Evolutionary conservation across 129 eudicot species (phyloP).

Genomic region (Escallonia rubra): DNA sequence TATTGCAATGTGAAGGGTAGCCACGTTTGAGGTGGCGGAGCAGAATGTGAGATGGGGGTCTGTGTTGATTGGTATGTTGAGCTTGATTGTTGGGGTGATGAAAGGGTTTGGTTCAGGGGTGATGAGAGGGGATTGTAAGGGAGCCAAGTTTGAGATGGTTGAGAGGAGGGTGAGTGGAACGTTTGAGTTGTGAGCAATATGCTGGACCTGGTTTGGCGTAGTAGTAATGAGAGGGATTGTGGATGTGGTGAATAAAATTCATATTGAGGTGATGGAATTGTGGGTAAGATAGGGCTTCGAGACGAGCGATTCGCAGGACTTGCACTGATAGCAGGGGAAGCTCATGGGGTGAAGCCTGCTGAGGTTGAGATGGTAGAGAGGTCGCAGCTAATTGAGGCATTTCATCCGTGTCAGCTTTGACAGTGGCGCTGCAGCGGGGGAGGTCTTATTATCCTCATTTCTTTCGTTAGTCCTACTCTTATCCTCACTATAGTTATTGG

Average conservation of each 20-base stretch:
- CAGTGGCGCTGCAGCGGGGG: not conserved
- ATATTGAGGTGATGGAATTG: not conserved
- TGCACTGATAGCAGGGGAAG: not conserved
- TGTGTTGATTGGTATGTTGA: not conserved
- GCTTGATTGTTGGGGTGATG: not conserved
- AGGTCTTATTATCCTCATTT: too few relatives aligned
- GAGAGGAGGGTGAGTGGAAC: not conserved
- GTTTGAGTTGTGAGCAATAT: not conserved
- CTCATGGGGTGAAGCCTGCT: not conserved
- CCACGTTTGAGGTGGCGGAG: slow-evolving; percentile 1
- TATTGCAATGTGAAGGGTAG: not conserved
- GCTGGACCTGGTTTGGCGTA: too few relatives aligned
- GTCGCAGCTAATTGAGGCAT: not conserved
- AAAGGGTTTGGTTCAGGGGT: not conserved
- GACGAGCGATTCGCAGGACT: not conserved
- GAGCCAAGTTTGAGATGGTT: not conserved
- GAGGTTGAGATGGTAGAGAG: not conserved
- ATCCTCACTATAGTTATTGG: not conserved
- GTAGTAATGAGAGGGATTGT: not conserved
- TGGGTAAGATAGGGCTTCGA: not conserved
- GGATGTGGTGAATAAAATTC: not conserved
- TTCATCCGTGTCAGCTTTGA: not conserved
- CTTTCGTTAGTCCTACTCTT: too few relatives aligned
- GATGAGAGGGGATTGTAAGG: not conserved
- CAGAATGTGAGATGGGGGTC: not conserved